Percentiles rank a stretch among this genome's conserved stretches.
Evolutionary conservation across 768 basidiomycete genomes (phyloP).

Genomic region (Lyophyllum shimeji): DNA sequence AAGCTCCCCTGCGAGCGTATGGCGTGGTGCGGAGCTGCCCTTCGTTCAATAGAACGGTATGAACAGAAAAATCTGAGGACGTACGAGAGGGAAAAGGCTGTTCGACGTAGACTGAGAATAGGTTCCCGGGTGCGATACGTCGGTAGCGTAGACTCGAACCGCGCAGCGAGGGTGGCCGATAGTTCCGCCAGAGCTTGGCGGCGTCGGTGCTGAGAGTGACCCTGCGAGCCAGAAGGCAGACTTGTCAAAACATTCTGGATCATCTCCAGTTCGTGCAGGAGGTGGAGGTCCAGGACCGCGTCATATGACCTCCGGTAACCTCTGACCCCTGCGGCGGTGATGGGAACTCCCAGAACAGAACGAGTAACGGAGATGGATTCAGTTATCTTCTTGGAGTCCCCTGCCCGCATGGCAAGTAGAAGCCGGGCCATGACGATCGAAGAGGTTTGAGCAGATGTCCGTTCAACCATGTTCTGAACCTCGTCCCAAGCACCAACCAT

Average conservation of each 20-base stretch:
- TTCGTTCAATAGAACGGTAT: constrained; percentile 2
- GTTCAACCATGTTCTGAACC: constrained; percentile 60
- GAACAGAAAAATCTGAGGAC: constrained; percentile 17
- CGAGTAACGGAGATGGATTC: constrained; percentile 65
- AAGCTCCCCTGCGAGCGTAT: constrained; percentile 55
- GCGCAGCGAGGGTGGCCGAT: constrained; percentile 51
- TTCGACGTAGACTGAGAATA: constrained; percentile 84
- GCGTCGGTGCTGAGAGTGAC: constrained; percentile 29
- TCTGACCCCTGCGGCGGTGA: constrained; percentile 75
- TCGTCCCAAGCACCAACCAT: constrained; percentile 94
- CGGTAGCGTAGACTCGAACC: constrained; percentile 79
- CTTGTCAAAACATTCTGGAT: constrained; percentile 46
- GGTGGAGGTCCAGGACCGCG: constrained; percentile 79
- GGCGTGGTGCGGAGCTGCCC: constrained; percentile 32
- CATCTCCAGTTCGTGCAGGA: constrained; percentile 81
- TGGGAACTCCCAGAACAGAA: constrained; percentile 70
- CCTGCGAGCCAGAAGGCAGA: constrained; percentile 39
- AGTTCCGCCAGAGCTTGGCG: constrained; percentile 40
- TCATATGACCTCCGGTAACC: constrained; percentile 90
- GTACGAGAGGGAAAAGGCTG: constrained; percentile 75
- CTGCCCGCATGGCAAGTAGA: constrained; percentile 73
- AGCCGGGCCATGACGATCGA: constrained; percentile 76
- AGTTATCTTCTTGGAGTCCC: constrained; percentile 43
- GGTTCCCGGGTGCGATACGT: constrained; percentile 89
- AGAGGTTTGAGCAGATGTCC: constrained; percentile 49